A percentile compares a stretch with the other conserved stretches of the same genome.
phyloP scores from a whole-genome alignment of 2,329 filamentous ascomycete species.

The Colletotrichum tropicale region DNA sequence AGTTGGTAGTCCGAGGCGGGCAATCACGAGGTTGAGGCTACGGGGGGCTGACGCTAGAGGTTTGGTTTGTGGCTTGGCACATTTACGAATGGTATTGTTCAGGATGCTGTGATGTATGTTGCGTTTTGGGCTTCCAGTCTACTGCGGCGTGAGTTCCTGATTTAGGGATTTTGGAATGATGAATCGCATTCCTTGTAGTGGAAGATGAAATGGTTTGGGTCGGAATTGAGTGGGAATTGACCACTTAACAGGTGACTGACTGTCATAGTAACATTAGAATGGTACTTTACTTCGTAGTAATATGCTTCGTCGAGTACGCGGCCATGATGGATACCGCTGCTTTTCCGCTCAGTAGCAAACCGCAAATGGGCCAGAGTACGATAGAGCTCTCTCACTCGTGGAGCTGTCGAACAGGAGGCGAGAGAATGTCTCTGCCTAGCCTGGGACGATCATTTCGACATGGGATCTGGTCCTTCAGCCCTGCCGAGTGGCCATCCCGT shows the following conservation, averaged over 20 bases:
- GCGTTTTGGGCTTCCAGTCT: background rate
- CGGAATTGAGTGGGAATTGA: background rate
- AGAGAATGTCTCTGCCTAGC: conserved; percentile 15
- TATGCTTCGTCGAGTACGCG: background rate
- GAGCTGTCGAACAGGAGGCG: background rate
- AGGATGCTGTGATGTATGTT: background rate
- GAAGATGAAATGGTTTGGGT: background rate
- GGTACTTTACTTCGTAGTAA: background rate
- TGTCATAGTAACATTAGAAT: background rate
- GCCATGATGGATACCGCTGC: background rate
- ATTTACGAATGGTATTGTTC: background rate
- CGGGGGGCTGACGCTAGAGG: background rate
- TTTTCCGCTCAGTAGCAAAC: background rate
- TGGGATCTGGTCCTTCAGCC: background rate
- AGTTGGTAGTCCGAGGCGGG: conserved; percentile 11
- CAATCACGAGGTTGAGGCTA: background rate
- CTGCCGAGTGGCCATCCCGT: background rate
- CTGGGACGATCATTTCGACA: background rate
- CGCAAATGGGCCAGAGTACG: background rate
- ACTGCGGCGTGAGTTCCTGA: background rate
- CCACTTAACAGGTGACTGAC: background rate
- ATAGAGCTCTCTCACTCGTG: background rate
- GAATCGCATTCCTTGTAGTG: background rate
- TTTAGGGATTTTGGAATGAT: background rate
- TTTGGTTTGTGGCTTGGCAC: background rate